Conservation (phyloP, 2,329 filamentous ascomycete species). For the Aplosporella prunicola region DNA sequence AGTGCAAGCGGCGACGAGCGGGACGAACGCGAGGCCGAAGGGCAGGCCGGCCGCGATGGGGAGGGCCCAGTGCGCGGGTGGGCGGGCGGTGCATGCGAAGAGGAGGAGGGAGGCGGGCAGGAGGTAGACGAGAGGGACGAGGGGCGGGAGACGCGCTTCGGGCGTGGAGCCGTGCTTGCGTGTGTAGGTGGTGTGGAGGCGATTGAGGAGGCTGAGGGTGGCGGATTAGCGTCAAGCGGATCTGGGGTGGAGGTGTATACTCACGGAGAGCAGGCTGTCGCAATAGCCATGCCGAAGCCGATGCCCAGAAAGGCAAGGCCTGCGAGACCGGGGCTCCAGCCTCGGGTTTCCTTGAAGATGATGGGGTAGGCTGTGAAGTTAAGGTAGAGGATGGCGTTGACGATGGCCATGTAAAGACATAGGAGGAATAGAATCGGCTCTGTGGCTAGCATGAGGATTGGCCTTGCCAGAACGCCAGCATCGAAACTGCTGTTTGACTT, state of each 20-base stretch:
- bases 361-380: slow-evolving; percentile 88
- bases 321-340: slow-evolving; percentile 63
- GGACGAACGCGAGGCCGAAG: slow-evolving; percentile 67
- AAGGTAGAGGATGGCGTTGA: slow-evolving; percentile 81
- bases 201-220: slow-evolving; percentile 44
- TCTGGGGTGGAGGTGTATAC: slow-evolving; percentile 68
- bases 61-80: slow-evolving; percentile 77
- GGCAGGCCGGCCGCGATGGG: slow-evolving; percentile 70
- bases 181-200: slow-evolving; percentile 55
- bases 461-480: slow-evolving; percentile 54
- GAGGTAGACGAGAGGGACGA: slow-evolving; percentile 66
- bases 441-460: slow-evolving; percentile 65
- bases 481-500: slow-evolving; percentile 54
- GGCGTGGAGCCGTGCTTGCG: slow-evolving; percentile 45
- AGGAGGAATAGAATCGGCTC: slow-evolving; percentile 67
- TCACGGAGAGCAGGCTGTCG: slow-evolving; percentile 47
- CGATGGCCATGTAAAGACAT: slow-evolving; percentile 49
- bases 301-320: slow-evolving; percentile 73
- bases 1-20: slow-evolving; percentile 71
- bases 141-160: slow-evolving; percentile 71
- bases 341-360: slow-evolving; percentile 66
- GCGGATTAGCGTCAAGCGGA: slow-evolving; percentile 60
- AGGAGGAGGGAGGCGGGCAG: slow-evolving; percentile 70
- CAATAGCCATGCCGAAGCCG: slow-evolving; percentile 42
- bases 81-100: slow-evolving; percentile 26